These are phyloP conservation scores for Penicillium polonicum DNA, from an alignment of 2,329 filamentous ascomycete species.

Conservation along the genomic window DNA sequence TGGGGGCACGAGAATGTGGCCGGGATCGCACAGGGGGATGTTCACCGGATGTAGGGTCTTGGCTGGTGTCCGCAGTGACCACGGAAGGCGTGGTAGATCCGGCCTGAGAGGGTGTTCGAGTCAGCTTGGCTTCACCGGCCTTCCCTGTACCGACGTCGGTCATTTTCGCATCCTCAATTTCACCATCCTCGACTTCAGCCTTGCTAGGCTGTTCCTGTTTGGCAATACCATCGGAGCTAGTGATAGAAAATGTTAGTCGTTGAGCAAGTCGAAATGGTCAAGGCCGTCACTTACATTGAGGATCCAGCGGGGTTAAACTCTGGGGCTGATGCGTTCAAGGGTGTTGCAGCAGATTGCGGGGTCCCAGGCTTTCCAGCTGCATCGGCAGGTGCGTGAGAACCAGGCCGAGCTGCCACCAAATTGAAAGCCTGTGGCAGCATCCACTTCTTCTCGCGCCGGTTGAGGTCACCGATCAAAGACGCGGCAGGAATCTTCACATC, in stretches of 20 bases:
- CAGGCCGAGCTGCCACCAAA: conserved; percentile 28
- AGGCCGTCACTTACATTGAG: conserved; percentile 36
- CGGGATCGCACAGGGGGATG: conserved; percentile 25
- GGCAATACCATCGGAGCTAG: conserved; percentile 30
- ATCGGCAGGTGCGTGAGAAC: conserved; percentile 25
- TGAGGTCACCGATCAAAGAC: conserved; percentile 51
- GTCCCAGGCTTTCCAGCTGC: conserved; percentile 28
- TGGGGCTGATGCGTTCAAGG: conserved; percentile 42
- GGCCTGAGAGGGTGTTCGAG: conserved; percentile 12
- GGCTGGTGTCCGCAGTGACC: conserved; percentile 12
- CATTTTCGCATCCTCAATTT: conserved; percentile 49
- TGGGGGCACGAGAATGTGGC: conserved; percentile 28
- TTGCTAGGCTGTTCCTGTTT: conserved; percentile 29
- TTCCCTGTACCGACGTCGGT: conserved; percentile 30
- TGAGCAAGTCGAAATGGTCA: not conserved
- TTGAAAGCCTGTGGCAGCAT: conserved; percentile 50
- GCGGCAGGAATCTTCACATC: conserved; percentile 52
- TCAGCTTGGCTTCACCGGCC: conserved; percentile 15
- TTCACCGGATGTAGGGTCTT: conserved; percentile 8
- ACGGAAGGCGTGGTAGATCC: conserved; percentile 8
- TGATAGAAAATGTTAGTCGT: conserved; percentile 22
- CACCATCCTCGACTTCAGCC: conserved; percentile 46
- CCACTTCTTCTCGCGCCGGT: conserved; percentile 51
- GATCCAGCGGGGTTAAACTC: conserved; percentile 41
- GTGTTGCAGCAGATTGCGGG: conserved; percentile 33